Percentiles rank a stretch among this genome's conserved stretches.
phyloP scores from a whole-genome alignment of 306 rosid genomes.

The Rosa chinensis region DNA sequence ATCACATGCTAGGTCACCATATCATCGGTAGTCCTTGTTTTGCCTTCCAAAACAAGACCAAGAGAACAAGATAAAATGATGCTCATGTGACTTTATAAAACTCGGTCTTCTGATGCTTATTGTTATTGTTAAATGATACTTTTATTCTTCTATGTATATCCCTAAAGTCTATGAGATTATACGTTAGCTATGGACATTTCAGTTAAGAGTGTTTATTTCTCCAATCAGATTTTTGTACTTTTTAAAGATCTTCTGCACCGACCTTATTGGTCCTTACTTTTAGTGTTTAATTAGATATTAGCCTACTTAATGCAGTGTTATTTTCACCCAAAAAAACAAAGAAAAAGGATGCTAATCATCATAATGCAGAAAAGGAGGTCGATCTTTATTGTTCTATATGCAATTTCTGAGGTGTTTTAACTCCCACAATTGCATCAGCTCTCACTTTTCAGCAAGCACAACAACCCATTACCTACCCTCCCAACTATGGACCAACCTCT shows the following conservation, averaged over 20 bases:
- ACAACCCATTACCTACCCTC: conserved; percentile 9
- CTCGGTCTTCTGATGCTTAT: too few species aligned
- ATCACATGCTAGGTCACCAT: too few species aligned
- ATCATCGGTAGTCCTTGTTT: not conserved
- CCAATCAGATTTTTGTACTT: too few species aligned
- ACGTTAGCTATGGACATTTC: not conserved
- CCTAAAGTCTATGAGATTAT: not conserved
- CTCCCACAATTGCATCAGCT: not conserved
- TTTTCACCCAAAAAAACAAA: not conserved
- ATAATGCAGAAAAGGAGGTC: not conserved
- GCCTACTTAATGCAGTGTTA: too few species aligned
- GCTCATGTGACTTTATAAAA: too few species aligned
- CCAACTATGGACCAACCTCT: not conserved
- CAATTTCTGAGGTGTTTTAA: not conserved
- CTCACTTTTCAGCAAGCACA: not conserved
- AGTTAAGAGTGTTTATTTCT: too few species aligned
- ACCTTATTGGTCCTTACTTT: too few species aligned
- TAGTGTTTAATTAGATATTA: too few species aligned
- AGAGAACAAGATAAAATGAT: too few species aligned
- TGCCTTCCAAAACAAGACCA: not conserved
- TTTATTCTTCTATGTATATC: not conserved
- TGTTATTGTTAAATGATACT: too few species aligned
- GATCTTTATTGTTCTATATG: not conserved
- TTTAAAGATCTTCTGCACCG: too few species aligned
- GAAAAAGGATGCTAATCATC: not conserved